Evolutionary conservation across 2,329 filamentous ascomycete species (phyloP).

Genomic region (Orbilia brochopaga): DNA sequence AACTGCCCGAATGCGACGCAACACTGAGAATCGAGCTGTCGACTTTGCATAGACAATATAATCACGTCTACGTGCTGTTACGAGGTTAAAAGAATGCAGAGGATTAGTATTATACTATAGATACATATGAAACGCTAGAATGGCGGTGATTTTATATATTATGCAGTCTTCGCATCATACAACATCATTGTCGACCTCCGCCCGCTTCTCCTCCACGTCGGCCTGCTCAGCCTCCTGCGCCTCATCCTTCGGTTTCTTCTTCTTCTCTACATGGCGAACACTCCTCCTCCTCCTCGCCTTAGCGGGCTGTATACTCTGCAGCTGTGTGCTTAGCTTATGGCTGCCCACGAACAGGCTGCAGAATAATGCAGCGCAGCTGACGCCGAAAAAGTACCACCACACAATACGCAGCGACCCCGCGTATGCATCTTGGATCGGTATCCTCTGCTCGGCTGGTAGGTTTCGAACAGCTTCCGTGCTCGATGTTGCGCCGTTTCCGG

Average conservation of each 20-base stretch:
- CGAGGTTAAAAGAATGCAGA: too few species aligned
- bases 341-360: conserved; percentile 43
- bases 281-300: conserved; percentile 39
- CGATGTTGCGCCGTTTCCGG: conserved; percentile 67
- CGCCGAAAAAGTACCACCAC: conserved; percentile 55
- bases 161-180: conserved; percentile 6
- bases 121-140: background rate
- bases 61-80: too few species aligned
- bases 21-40: conserved; percentile 1
- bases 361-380: conserved; percentile 45
- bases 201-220: conserved; percentile 16
- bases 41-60: background rate
- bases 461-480: conserved; percentile 66
- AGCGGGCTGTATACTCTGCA: conserved; percentile 52
- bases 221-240: conserved; percentile 17
- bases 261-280: too few species aligned
- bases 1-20: conserved; percentile 14
- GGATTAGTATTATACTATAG: too few species aligned
- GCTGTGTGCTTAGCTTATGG: conserved; percentile 54
- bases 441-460: conserved; percentile 62
- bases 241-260: conserved; percentile 23
- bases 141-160: background rate
- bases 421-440: conserved; percentile 53
- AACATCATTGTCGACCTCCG: conserved; percentile 19
- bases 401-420: conserved; percentile 53